A percentile compares a stretch with the other conserved stretches of the same genome.
These are phyloP conservation scores for Pseudotsuga menziesii DNA, from an alignment of 75 land plant species.

Conservation along the genomic window DNA sequence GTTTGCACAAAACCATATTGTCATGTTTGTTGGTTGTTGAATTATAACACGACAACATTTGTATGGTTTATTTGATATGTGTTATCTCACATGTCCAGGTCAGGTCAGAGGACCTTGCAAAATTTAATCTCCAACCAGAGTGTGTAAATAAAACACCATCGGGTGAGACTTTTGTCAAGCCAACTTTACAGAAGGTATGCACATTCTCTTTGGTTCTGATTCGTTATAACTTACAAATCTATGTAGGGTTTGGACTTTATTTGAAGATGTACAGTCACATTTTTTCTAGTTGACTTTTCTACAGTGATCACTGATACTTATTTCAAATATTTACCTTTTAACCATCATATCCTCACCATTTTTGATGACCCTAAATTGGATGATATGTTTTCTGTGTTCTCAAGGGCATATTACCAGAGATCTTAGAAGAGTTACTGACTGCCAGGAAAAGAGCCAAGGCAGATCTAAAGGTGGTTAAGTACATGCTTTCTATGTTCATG, in stretches of 20 bases:
- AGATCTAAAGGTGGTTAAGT: slow-evolving; percentile 76
- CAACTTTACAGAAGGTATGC: slow-evolving; percentile 79
- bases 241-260: neutral
- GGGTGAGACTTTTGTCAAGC: slow-evolving; percentile 88
- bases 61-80: neutral
- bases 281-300: neutral
- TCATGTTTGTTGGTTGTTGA: neutral
- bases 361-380: neutral
- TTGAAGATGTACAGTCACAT: neutral
- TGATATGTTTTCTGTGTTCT: slow-evolving; percentile 6
- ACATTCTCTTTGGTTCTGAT: neutral
- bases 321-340: slow-evolving; percentile 4
- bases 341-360: neutral
- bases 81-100: slow-evolving; percentile 37
- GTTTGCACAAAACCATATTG: neutral
- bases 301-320: neutral
- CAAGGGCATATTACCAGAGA: slow-evolving; percentile 98
- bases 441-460: slow-evolving; percentile 99
- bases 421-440: slow-evolving; percentile 84
- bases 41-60: neutral
- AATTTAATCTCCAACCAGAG: slow-evolving; percentile 78
- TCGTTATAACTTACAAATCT: neutral
- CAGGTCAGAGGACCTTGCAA: slow-evolving; percentile 67
- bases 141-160: slow-evolving; percentile 85
- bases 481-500: neutral